phyloP scores from a whole-genome alignment of 1,284 basidiomycete genomes.

The Moniliophthora roreri region DNA sequence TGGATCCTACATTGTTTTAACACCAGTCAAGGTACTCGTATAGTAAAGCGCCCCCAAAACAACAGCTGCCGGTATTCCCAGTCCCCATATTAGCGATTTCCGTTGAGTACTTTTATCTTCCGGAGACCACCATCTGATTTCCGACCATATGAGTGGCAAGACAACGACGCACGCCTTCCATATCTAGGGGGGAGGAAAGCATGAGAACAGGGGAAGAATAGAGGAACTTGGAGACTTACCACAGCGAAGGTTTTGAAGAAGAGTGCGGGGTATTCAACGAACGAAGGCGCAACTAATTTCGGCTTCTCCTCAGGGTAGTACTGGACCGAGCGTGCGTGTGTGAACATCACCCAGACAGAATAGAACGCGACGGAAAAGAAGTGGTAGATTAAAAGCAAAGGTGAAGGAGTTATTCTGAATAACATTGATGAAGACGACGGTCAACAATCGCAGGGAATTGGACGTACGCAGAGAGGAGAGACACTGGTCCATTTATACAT shows the following conservation, averaged over 20 bases:
- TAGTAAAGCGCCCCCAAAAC: not conserved
- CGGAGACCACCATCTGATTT: slow-evolving; percentile 57
- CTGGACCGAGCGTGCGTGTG: slow-evolving; percentile 49
- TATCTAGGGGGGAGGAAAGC: slow-evolving; percentile 62
- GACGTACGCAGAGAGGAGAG: slow-evolving; percentile 77
- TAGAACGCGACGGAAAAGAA: slow-evolving; percentile 97
- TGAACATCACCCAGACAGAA: slow-evolving; percentile 86
- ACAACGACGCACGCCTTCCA: slow-evolving; percentile 89
- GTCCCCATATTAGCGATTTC: not conserved
- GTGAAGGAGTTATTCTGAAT: slow-evolving; percentile 63
- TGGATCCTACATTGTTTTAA: too few species aligned
- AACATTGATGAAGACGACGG: not conserved
- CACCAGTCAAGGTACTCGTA: not conserved
- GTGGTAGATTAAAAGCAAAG: slow-evolving; percentile 81
- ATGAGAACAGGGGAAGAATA: slow-evolving; percentile 11
- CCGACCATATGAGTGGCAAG: slow-evolving; percentile 84
- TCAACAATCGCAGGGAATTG: too few species aligned
- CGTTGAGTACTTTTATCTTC: slow-evolving; percentile 8
- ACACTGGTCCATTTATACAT: slow-evolving; percentile 87
- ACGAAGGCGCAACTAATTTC: slow-evolving; percentile 24
- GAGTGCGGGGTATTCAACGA: slow-evolving; percentile 45
- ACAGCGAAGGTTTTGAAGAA: slow-evolving; percentile 42
- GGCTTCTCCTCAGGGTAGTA: slow-evolving; percentile 17
- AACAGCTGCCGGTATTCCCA: not conserved
- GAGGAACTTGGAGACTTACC: slow-evolving; percentile 42